Evolutionary conservation across 495 filamentous ascomycete species (phyloP), one percentile per base, ranked within the genome.

Genomic region (Hypoxylon intermedium): DNA sequence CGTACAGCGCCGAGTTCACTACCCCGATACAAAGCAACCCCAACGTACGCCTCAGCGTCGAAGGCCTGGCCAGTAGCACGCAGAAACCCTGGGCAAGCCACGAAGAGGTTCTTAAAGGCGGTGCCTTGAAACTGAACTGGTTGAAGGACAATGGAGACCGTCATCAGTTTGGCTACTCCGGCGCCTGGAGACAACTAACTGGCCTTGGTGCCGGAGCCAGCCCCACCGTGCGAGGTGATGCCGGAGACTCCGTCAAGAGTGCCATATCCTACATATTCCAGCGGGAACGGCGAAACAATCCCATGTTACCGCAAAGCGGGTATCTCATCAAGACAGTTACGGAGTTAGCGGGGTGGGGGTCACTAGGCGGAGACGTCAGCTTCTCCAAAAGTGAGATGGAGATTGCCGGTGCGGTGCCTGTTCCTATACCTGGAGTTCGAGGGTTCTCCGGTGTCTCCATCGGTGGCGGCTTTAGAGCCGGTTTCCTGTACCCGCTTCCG

Each of bases 71-170:
- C 19, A 93, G 89, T 59, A 84, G 87, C 9, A 94, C 90, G 2
- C 83, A 91, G 58, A 97, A 97, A 68, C 82, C 85, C 11, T 97
- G 90, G 87, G 90, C 94, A 2, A 93, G 89, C 53, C 93, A 98
- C 66, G 93, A 97, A 58, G 95, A 98, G 75, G 85, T 85, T 0
- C 72, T 93, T n/a, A 90, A 86, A 60, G 92, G 92, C 16, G 92
- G 83, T 6, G 87, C 84, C 71, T 78, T 89, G 6, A 92, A 89
- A 52, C 72, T 96, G 16, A 82, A 83, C 41, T 98, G 89, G 87
- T 64, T 85, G 42, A 84, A 81, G 23, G 69, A 74, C 37, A 79
- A 79, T 19, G 81, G 83, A 26, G 83, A 89, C 58, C 83, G 73
- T 49, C 89, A 96, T 68, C 86, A 94, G 58, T 49, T 97, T 50